Evolutionary conservation across 1,284 basidiomycete species (phyloP).

Genomic region (Schizophyllum amplum): DNA sequence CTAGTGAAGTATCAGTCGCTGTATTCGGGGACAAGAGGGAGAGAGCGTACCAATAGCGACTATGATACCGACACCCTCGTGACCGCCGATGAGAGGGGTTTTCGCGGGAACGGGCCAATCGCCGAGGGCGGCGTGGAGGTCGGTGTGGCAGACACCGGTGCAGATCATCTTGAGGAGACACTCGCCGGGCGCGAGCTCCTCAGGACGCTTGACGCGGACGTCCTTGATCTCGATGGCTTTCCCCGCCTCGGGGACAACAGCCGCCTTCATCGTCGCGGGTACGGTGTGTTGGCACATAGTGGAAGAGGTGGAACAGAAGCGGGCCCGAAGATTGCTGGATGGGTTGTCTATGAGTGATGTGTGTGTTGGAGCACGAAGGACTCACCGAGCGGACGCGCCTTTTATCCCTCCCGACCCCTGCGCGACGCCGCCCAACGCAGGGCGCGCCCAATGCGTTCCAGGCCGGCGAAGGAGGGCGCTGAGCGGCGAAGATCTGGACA

Average conservation of each 20-base stretch:
- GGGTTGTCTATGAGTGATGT: neutral
- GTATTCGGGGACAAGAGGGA: slow-evolving; percentile 66
- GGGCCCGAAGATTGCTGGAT: neutral
- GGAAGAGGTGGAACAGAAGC: neutral
- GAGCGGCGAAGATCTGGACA: neutral
- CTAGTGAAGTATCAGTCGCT: slow-evolving; percentile 56
- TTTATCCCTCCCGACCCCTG: neutral
- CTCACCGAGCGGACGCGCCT: neutral
- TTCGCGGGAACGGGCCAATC: slow-evolving; percentile 47
- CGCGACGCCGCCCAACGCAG: neutral
- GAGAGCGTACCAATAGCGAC: slow-evolving; percentile 51
- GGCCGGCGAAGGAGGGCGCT: neutral
- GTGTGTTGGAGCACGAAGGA: neutral
- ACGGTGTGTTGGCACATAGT: slow-evolving; percentile 25
- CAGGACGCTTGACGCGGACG: slow-evolving; percentile 45
- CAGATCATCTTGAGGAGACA: slow-evolving; percentile 61
- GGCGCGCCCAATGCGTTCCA: neutral
- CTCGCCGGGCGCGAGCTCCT: slow-evolving; percentile 55
- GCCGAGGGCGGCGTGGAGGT: slow-evolving; percentile 50
- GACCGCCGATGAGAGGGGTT: slow-evolving; percentile 62
- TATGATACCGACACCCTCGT: slow-evolving; percentile 52
- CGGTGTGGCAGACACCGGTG: slow-evolving; percentile 61
- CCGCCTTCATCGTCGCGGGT: slow-evolving; percentile 57
- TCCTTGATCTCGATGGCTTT: slow-evolving; percentile 36
- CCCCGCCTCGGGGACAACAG: slow-evolving; percentile 37